These are phyloP conservation scores for Plasmodium vinckei DNA, from an alignment of 169 alveolate genomes.

Conservation along the genomic window DNA sequence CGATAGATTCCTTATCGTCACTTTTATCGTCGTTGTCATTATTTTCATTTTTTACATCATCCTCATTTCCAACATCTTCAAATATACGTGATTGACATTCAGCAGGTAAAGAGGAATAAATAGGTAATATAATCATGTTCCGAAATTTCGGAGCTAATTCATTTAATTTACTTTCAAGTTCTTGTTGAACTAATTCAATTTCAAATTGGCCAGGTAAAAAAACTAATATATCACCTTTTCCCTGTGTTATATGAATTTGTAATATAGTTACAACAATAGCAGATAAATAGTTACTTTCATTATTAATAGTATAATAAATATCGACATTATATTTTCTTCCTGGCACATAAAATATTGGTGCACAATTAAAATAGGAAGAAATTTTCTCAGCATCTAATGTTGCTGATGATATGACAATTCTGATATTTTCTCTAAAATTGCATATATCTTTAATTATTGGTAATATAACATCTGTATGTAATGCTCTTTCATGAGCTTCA, in stretches of 20 bases:
- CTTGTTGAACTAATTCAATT: slow-evolving; percentile 95
- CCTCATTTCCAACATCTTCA: slow-evolving; percentile 91
- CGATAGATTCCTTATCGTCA: neutral
- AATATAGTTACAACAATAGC: slow-evolving; percentile 98
- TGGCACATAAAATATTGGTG: slow-evolving; percentile 96
- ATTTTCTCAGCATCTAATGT: slow-evolving; percentile 99
- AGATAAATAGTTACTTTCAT: slow-evolving; percentile 99
- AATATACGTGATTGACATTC: slow-evolving; percentile 99
- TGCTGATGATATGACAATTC: slow-evolving; percentile 95
- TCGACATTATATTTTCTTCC: slow-evolving; percentile 98
- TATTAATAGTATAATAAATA: slow-evolving; percentile 98
- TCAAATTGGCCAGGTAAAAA: slow-evolving; percentile 99
- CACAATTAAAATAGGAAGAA: slow-evolving; percentile 96
- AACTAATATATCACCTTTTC: slow-evolving; percentile 98
- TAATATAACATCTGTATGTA: slow-evolving; percentile 99
- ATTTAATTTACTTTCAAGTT: slow-evolving; percentile 82
- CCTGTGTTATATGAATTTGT: slow-evolving; percentile 99
- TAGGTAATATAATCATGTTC: slow-evolving; percentile 95
- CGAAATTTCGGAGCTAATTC: slow-evolving; percentile 72
- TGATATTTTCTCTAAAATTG: slow-evolving; percentile 89
- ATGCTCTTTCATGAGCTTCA: slow-evolving; percentile 99
- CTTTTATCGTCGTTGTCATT: neutral
- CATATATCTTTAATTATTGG: slow-evolving; percentile 97
- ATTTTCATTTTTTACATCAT: slow-evolving; percentile 58
- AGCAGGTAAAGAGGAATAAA: slow-evolving; percentile 98